Evolutionary conservation across 106 monocot species (phyloP).

Genomic region (Apostasia ramifera): DNA sequence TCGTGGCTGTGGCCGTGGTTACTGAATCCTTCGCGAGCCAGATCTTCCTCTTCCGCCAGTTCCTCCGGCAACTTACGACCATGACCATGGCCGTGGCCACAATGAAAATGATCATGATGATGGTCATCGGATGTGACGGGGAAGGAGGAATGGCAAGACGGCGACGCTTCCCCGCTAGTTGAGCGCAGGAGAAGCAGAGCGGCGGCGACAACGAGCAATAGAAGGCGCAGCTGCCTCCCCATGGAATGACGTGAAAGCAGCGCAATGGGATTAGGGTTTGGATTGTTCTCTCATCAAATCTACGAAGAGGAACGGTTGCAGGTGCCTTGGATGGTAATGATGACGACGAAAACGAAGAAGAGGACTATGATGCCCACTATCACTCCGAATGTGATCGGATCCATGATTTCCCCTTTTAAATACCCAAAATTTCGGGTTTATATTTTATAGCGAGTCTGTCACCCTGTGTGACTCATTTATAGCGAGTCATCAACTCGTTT

Average conservation of each 20-base stretch:
- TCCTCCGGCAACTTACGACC: slow-evolving; percentile 72
- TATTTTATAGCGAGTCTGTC: no score
- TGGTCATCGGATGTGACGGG: slow-evolving; percentile 12
- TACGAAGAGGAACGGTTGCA: slow-evolving; percentile 33
- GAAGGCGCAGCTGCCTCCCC: not conserved
- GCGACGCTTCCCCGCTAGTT: slow-evolving; percentile 6
- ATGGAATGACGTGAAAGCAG: not conserved
- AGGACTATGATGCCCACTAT: slow-evolving; percentile 45
- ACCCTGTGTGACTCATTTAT: no score
- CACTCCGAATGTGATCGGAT: slow-evolving; percentile 67
- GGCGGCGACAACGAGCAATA: slow-evolving; percentile 21
- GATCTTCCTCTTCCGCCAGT: slow-evolving; percentile 91
- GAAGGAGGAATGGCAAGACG: slow-evolving; percentile 39
- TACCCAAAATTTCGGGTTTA: no score
- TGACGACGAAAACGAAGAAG: slow-evolving; percentile 49
- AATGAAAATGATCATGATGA: slow-evolving; percentile 25
- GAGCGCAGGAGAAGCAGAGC: slow-evolving; percentile 3
- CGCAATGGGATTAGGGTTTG: slow-evolving; percentile 6
- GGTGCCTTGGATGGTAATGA: slow-evolving; percentile 52
- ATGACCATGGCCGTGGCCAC: slow-evolving; percentile 23
- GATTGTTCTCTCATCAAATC: not conserved
- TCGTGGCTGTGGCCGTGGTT: slow-evolving; percentile 25
- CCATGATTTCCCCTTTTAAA: slow-evolving; percentile 20
- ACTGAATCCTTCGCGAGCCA: slow-evolving; percentile 30
- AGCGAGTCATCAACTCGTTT: no score